Conservation (phyloP, 108 stramenopile species). For the Craspedostauros australis region DNA sequence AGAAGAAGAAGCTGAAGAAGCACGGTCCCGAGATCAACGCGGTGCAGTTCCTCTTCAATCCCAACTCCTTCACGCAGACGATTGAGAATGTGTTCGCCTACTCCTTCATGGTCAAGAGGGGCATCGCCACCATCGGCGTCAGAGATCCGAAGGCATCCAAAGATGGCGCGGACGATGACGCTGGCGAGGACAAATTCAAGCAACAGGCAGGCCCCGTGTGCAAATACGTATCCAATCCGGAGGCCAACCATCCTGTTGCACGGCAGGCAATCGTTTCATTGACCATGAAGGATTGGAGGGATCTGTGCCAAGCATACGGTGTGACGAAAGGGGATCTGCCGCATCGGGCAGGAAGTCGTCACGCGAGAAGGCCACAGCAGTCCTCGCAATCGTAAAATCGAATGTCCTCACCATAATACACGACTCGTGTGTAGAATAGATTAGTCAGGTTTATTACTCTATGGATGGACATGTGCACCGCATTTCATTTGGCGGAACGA, state of each 20-base stretch:
- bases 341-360: constrained; percentile 38
- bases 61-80: constrained; percentile 80
- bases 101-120: constrained; percentile 70
- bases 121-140: constrained; percentile 17
- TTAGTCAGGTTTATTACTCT: no score
- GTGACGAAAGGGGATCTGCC: constrained; percentile 56
- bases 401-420: no score
- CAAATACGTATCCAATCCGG: constrained; percentile 1
- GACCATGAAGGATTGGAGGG: constrained; percentile 72
- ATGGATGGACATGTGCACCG: no score
- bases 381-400: no score
- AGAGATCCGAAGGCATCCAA: no score
- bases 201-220: constrained; percentile 10
- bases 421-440: no score
- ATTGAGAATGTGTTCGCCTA: constrained; percentile 88
- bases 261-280: constrained; percentile 68
- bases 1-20: constrained; percentile 23
- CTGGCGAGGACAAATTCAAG: neutral
- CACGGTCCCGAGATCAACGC: constrained; percentile 39
- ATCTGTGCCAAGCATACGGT: constrained; percentile 50
- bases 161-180: constrained; percentile 5
- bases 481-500: no score
- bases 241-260: constrained; percentile 3
- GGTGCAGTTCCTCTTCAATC: constrained; percentile 68
- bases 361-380: no score